These are phyloP conservation scores for Microdochium trichocladiopsis DNA, from an alignment of 2,329 filamentous ascomycete species.

Conservation along the genomic window DNA sequence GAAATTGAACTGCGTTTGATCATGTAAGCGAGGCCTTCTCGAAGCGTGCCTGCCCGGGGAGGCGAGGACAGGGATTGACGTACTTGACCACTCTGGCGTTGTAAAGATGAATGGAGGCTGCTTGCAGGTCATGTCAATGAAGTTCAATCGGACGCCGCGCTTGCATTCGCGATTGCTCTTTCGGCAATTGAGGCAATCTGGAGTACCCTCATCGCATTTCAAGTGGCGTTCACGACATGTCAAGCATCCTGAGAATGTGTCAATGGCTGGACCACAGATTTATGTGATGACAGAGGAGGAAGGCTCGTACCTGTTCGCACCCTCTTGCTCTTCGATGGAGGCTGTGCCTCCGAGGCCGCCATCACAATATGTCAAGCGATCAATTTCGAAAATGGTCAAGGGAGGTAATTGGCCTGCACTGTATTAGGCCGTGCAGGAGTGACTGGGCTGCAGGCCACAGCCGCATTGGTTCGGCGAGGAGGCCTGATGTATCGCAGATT, in stretches of 20 bases:
- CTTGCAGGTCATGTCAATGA: slow-evolving; percentile 76
- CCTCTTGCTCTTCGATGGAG: slow-evolving; percentile 62
- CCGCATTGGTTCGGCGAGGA: neutral
- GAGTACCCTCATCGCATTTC: slow-evolving; percentile 75
- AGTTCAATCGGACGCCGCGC: slow-evolving; percentile 81
- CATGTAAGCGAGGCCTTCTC: neutral
- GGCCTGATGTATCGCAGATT: neutral
- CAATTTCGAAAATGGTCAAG: neutral
- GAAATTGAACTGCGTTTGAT: slow-evolving; percentile 59
- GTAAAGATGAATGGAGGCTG: slow-evolving; percentile 56
- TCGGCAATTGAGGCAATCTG: slow-evolving; percentile 67
- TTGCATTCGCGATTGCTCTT: slow-evolving; percentile 85
- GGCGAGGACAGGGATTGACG: too few species aligned
- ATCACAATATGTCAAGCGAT: neutral
- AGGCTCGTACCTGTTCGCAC: slow-evolving; percentile 63
- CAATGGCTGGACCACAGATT: neutral
- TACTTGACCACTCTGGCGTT: slow-evolving; percentile 59
- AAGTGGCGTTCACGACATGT: slow-evolving; percentile 86
- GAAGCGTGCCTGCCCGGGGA: neutral
- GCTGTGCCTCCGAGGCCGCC: slow-evolving; percentile 15
- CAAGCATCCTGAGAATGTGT: slow-evolving; percentile 44
- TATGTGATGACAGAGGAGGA: neutral
- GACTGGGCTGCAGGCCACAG: neutral
- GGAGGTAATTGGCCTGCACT: neutral
- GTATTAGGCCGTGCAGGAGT: neutral